Conservation (phyloP, 1,284 basidiomycete genomes). For the Trichosporon ovoides region DNA sequence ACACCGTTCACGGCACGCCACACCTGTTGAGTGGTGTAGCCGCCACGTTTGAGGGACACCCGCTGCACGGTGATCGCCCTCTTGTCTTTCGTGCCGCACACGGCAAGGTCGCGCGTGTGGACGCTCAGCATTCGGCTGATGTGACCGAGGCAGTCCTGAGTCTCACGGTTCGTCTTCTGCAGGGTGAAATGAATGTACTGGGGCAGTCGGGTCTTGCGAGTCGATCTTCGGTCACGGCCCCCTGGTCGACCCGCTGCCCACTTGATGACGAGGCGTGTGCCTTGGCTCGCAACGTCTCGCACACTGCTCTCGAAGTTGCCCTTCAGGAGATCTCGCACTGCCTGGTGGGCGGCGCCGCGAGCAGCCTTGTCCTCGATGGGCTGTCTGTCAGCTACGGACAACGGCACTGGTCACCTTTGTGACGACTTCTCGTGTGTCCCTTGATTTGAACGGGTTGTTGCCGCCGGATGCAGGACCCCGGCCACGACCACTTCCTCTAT, state of each 20-base stretch:
- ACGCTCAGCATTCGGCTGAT: slow-evolving; percentile 70
- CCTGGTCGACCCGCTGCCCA: slow-evolving; percentile 20
- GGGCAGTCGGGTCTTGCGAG: slow-evolving; percentile 31
- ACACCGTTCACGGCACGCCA: slow-evolving; percentile 73
- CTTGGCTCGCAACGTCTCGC: slow-evolving; percentile 27
- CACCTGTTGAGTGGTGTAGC: slow-evolving; percentile 73
- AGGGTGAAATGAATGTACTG: slow-evolving; percentile 94
- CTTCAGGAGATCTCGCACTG: slow-evolving; percentile 71
- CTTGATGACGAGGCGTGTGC: slow-evolving; percentile 38
- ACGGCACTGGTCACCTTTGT: slow-evolving; percentile 47
- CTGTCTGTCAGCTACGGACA: slow-evolving; percentile 50
- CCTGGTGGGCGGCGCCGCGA: slow-evolving; percentile 75
- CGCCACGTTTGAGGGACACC: slow-evolving; percentile 73
- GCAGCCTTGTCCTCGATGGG: slow-evolving; percentile 74
- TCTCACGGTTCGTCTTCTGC: slow-evolving; percentile 96
- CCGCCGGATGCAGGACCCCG: slow-evolving; percentile 15
- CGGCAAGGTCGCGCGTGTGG: slow-evolving; percentile 70
- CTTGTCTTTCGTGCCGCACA: slow-evolving; percentile 98
- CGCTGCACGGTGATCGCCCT: slow-evolving; percentile 92
- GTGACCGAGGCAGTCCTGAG: slow-evolving; percentile 83
- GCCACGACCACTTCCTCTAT: slow-evolving; percentile 25
- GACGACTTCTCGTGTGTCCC: slow-evolving; percentile 67
- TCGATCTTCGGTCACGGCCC: slow-evolving; percentile 12
- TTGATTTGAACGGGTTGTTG: slow-evolving; percentile 18
- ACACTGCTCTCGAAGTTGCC: slow-evolving; percentile 68